Conservation (phyloP, 179 eudicot genomes). For the Vitellaria paradoxa region DNA sequence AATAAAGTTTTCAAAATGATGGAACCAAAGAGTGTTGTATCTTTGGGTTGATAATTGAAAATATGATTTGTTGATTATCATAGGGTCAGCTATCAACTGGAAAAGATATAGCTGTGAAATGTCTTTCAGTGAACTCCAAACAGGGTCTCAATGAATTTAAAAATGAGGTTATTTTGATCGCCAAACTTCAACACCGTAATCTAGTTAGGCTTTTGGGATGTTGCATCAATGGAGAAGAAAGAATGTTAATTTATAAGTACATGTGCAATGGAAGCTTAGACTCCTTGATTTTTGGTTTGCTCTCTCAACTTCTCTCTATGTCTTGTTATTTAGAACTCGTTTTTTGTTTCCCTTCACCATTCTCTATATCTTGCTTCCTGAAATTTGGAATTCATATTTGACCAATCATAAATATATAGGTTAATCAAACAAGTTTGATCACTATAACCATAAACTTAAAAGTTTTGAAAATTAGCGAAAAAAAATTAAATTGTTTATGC, state of each 20-base stretch:
- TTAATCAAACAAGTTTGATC: background rate
- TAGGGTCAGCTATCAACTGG: constrained; percentile 14
- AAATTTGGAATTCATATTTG: background rate
- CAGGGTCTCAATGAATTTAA: constrained; percentile 18
- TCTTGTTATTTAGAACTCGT: background rate
- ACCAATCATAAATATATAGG: background rate
- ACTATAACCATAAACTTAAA: background rate
- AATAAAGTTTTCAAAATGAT: background rate
- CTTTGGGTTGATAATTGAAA: no score
- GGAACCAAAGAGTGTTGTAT: no score
- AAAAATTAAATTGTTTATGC: background rate
- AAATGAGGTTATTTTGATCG: constrained; percentile 15
- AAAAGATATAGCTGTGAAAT: constrained; percentile 17
- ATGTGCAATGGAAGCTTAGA: constrained; percentile 10
- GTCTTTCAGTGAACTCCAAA: constrained; percentile 4
- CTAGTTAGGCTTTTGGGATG: constrained; percentile 16
- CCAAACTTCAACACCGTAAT: constrained; percentile 13
- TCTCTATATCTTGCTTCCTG: no score
- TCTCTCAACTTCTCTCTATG: background rate
- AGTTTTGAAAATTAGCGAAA: background rate
- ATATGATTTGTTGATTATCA: background rate
- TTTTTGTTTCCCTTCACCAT: background rate
- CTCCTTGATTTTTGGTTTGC: constrained; percentile 9
- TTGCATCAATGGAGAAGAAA: constrained; percentile 7
- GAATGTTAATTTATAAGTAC: constrained; percentile 17